Base-by-base conservation (phyloP, 2,329 filamentous ascomycete genomes). In the Aspergillus cejpii region DNA sequence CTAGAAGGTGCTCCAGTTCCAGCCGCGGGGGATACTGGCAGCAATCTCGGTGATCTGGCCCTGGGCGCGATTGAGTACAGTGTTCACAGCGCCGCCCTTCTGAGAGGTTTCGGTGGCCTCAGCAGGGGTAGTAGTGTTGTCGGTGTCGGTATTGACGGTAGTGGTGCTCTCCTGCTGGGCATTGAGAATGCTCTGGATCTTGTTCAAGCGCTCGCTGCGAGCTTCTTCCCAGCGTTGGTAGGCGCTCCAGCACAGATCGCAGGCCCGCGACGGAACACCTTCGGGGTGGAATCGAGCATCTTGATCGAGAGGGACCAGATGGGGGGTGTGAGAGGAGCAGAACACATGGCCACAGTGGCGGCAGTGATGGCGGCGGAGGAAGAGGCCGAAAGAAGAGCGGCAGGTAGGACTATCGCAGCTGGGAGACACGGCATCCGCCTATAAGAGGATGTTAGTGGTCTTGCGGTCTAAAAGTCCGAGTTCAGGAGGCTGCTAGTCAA, bases 291-390 rank as follows among this genome's bases (percentile, higher is more conserved):
- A 82, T 44, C 76, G 74, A 12, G 80, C 80, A 45, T 80, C 70
- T 63, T 83, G 80, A 56, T 83, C 79, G 12, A 84, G 75, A 6
- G 76, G 77, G 8, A 83, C 76, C 39, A 68, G 64, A 57, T 75
- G 70, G 37, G 72, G 68, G 39, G 75, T 76, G 66, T 84, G 80
- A 26, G 74, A 69, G 48, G 74, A 73, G 66, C 80, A 84, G 60
- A 82, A 83, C 56, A 84, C 76, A 55, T 81, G 76, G 34, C 80
- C 80, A 54, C 80, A 84, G 55, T 81, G 79, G 46, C 80, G 77
- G 64, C 80, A 84, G 64, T 84, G 80, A 58, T 84, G 80, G 46
- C 79, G 78, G 40, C 80, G 78, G 40, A 76, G 71, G 64, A 80
- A 79, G 58, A 82, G 71, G 36, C 76, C 74, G 59, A 84, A 84